phyloP scores from a whole-genome alignment of 768 basidiomycete genomes.

The Cystobasidium ongulense region DNA sequence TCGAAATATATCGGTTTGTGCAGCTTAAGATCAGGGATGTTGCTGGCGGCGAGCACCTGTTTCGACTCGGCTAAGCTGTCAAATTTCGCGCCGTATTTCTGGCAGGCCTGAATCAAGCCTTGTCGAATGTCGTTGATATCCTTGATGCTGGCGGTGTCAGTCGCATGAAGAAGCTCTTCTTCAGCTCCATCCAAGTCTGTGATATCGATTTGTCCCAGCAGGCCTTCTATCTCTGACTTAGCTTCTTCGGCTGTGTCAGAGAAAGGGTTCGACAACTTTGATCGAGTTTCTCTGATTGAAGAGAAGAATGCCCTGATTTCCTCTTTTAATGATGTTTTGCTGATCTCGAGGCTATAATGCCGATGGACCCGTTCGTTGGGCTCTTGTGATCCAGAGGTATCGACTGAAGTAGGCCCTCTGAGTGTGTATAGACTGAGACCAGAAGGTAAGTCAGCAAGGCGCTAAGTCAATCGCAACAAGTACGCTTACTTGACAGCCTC shows the following conservation, averaged over 20 bases:
- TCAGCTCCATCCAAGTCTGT: background rate
- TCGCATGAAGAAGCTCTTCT: background rate
- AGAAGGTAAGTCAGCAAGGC: no score
- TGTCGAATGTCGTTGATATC: background rate
- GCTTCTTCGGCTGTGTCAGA: background rate
- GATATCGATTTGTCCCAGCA: background rate
- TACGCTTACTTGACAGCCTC: conserved; percentile 23
- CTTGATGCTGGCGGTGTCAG: background rate
- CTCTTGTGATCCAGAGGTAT: background rate
- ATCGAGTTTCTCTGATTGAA: background rate
- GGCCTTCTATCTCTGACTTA: background rate
- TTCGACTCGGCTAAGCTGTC: background rate
- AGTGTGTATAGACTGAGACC: background rate
- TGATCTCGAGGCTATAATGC: background rate
- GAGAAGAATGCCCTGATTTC: background rate
- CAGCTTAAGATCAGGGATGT: background rate
- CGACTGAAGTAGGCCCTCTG: background rate
- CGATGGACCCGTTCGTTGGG: background rate
- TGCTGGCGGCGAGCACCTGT: background rate
- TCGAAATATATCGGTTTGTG: background rate
- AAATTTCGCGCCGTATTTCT: background rate
- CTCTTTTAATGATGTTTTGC: background rate
- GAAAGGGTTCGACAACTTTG: background rate
- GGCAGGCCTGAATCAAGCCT: background rate
- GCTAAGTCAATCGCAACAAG: background rate